These are phyloP conservation scores for Leptodontidium sp. DNA, from an alignment of 2,329 filamentous ascomycete genomes.

Conservation along the genomic window DNA sequence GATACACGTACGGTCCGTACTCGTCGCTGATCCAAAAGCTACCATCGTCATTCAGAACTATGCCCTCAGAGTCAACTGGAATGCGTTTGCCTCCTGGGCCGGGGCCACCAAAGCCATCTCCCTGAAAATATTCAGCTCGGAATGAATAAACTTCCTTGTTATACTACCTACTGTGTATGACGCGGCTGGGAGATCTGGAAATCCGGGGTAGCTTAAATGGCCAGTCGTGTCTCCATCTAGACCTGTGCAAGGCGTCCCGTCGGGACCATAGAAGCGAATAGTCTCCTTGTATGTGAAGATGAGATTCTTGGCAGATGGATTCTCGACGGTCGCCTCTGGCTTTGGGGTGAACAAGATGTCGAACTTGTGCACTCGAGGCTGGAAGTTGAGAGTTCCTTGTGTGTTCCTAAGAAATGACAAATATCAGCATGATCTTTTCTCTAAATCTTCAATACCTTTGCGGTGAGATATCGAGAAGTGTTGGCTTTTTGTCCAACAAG, in stretches of 20 bases:
- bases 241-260: conserved; percentile 68
- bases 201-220: conserved; percentile 62
- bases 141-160: neutral
- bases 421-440: neutral
- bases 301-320: conserved; percentile 67
- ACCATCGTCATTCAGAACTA: conserved; percentile 66
- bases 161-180: conserved; percentile 54
- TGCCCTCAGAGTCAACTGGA: conserved; percentile 70
- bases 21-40: conserved; percentile 73
- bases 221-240: conserved; percentile 67
- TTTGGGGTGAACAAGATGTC: conserved; percentile 64
- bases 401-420: conserved; percentile 62
- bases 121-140: conserved; percentile 42
- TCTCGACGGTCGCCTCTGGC: conserved; percentile 57
- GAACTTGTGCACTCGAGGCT: conserved; percentile 74
- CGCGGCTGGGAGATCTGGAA: conserved; percentile 68
- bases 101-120: conserved; percentile 71
- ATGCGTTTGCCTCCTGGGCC: conserved; percentile 68
- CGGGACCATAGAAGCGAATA: conserved; percentile 69
- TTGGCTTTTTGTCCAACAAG: neutral
- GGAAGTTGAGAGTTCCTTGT: conserved; percentile 72
- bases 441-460: neutral
- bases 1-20: conserved; percentile 75
- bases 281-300: conserved; percentile 69
- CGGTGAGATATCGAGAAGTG: neutral